Base-by-base conservation (phyloP, 257 asterid genomes). In the Oldenlandia corymbosa region DNA sequence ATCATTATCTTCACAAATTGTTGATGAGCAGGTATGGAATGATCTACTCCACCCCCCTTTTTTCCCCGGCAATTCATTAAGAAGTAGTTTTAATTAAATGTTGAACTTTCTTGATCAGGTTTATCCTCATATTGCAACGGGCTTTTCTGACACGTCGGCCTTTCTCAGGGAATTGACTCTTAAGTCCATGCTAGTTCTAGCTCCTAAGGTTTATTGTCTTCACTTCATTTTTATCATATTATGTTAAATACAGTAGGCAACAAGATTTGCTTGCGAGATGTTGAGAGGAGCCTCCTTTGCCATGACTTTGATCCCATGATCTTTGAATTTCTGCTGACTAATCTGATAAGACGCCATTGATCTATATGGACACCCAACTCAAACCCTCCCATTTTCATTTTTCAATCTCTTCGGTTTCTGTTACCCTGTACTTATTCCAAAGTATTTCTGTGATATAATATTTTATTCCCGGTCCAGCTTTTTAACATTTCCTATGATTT, bases 121-220 rank as follows among this genome's bases (percentile, higher is more conserved):
- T 72, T 93, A 84, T 74, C 88, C 95, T 72, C 99, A 93, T 71
- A 95, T 90, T 43, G 83, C 99, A 62, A 93, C 87, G 64, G 99
- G 99, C 56, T 93, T 93, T 68, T 84, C 95, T 3, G 99, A 93
- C 71, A 85, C 99, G 53, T 90, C 99, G 71, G 95, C 99, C 64
- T 90, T 84, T 72, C 82, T 93, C 26, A 84, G 97, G 84, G 99
- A 93, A 70, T 75, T 87, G 81, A 93, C 99, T 0, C 92, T 93
- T 62, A 93, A 90, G 77, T 90, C 96, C 62, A 93, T 93, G 97
- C 95, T 93, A 67, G 85, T 90, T 72, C 83, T 93, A 77, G 99
- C 97, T 68, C 99, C 99, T 54, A 93, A 93, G 96, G 99, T 90
- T 68, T 71, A 65, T 12, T 58, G 48, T 74, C 64, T 59, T 56